Base-by-base conservation (phyloP, 257 asterid species). In the Ehretia macrophylla region DNA sequence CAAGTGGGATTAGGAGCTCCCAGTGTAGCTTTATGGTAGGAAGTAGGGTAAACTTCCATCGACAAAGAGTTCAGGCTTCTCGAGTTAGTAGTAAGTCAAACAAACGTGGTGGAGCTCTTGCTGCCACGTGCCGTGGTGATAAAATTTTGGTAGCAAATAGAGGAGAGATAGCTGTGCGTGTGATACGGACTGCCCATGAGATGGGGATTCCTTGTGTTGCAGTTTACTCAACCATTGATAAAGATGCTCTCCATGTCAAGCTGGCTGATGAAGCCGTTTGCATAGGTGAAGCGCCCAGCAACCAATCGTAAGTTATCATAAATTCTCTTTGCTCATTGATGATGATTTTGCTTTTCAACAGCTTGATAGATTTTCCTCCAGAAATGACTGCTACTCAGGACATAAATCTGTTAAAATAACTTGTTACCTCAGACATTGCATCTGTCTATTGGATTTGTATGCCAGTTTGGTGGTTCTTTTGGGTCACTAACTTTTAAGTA, bases 141-240 rank as follows among this genome's bases (percentile, higher is more conserved):
- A 92, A 92, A 65, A 92, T 92, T 54, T 77, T 92, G 73, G 91
- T 92, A 69, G 99, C 99, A 64, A 92, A 92, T 74, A 81, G 99
- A 71, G 99, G 99, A 77, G 99, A 92, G 71, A 92, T 92, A 68
- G 99, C 96, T 63, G 99, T 92, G 32, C 95, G 97, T 56, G 95
- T 92, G 55, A 92, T 92, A 59, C 80, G 99, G 64, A 92, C 99
- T 63, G 99, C 99, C 51, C 97, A 92, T 71, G 99, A 92, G 76
- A 86, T 88, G 97, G 99, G 97, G 47, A 92, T 92, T 75, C 97
- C 96, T 45, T 92, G 99, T 60, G 97, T 92, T 63, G 99, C 99
- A 13, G 95, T 92, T 66, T 86, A 88, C 77, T 92, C 99, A 40
- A 92, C 97, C 52, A 88, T 92, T 42, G 99, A 92, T 65, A 88